Evolutionary conservation across 2,329 filamentous ascomycete genomes (phyloP).

Genomic region (Teratosphaeria pseudoeucalypti): DNA sequence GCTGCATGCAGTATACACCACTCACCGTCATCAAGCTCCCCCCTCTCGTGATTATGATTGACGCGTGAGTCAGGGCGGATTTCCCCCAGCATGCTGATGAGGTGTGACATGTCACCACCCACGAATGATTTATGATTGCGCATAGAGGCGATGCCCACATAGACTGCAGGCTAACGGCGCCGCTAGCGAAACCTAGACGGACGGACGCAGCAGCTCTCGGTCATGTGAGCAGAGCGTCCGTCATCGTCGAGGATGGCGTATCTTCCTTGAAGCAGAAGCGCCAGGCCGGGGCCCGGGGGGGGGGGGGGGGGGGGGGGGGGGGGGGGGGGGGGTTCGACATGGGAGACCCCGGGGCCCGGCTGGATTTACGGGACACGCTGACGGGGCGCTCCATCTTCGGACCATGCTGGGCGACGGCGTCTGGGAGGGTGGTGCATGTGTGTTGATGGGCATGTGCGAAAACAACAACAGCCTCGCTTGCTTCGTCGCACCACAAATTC

Average conservation of each 20-base stretch:
- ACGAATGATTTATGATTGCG: no score
- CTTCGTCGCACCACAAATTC: neutral
- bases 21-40: neutral
- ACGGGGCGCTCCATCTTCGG: neutral
- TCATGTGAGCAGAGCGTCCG: conserved; percentile 2
- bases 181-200: neutral
- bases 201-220: neutral
- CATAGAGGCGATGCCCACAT: neutral
- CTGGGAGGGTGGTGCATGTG: neutral
- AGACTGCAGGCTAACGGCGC: neutral
- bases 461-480: neutral
- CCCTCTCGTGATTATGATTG: neutral
- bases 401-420: neutral
- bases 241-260: neutral
- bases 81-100: neutral
- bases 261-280: neutral
- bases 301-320: no score
- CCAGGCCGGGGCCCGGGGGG: no score
- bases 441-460: neutral
- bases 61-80: neutral
- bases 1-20: neutral
- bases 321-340: no score
- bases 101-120: neutral
- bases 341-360: neutral
- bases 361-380: neutral